Conservation (phyloP, 257 asterid species). For the Solanum rostratum region DNA sequence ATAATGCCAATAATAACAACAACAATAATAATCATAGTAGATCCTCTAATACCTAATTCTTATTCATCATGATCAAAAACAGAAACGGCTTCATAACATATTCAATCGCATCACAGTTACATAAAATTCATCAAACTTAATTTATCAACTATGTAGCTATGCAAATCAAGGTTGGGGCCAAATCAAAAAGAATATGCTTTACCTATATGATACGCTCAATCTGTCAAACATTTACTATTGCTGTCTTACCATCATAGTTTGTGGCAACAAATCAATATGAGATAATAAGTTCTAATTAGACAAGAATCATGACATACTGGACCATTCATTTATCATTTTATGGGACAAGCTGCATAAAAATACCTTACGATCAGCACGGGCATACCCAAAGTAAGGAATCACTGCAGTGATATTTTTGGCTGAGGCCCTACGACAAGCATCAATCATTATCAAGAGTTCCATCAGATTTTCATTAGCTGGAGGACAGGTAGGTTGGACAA, state of each 20-base stretch:
- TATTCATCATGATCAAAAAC: background rate
- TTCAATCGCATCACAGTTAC: background rate
- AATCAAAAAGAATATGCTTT: background rate
- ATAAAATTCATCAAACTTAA: background rate
- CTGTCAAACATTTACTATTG: background rate
- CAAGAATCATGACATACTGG: background rate
- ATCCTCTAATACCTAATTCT: background rate
- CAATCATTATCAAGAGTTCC: slow-evolving; percentile 89
- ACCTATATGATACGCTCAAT: background rate
- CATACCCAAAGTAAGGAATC: slow-evolving; percentile 92
- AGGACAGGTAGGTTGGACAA: slow-evolving; percentile 81
- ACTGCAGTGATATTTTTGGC: slow-evolving; percentile 85
- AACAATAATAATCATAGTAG: background rate
- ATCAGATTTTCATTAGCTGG: slow-evolving; percentile 86
- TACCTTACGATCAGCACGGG: slow-evolving; percentile 90
- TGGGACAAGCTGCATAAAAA: background rate
- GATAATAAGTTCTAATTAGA: background rate
- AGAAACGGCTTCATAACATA: background rate
- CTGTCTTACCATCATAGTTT: background rate
- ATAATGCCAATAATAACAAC: background rate
- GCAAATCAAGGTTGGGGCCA: background rate
- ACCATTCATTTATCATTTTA: background rate
- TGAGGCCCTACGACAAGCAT: slow-evolving; percentile 94
- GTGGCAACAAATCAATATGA: background rate
- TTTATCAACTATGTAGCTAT: background rate